Evolutionary conservation across 352 stramenopile species (phyloP), one percentile per base, ranked within the genome.

Genomic region (Pythium sukuiense): DNA sequence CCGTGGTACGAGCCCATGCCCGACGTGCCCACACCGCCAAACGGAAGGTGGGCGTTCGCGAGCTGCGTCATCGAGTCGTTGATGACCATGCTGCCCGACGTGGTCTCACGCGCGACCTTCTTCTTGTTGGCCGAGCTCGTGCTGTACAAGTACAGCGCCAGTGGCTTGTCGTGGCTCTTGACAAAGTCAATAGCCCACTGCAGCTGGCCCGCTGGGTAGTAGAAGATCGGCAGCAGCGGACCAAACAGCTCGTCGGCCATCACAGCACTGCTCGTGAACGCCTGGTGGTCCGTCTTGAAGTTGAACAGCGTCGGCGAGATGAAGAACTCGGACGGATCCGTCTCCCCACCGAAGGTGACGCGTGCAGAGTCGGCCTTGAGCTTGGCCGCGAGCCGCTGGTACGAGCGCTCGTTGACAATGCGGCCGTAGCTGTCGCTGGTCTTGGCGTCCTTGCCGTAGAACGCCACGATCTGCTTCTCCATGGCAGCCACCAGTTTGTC

Each of bases 171-270:
- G 9, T 58, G 66, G 32, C 61, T 62, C 30, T 58, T 62, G 43
- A 77, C 52, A 49, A 72, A 74, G 45, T 74, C 46, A 32, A 77
- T 70, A 13, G 68, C 68, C 53, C 37, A 57, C 12, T 74, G 26
- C 20, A 74, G 52, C 20, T 80, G 49, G 29, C 63, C 73, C 26
- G 68, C 45, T 8, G 59, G 39, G 59, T 89, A 92, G 71, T 92
- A 94, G 37, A 96, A 77, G 49, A 99, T 92, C 1, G 96, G 92
- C 49, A 99, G 67, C 43, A 99, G 63, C 3, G 97, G 96, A 5
- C 97, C 96, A 76, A 99, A 99, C 24, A 99, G 93, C 74, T 99
- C 96, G 52, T 99, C 92, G 18, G 76, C 59, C 85, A 98, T 96
- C 3, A 74, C 75, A 18, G 83, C 73, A 24, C 80, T 87, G 2